Base-by-base conservation (phyloP, 352 stramenopile genomes). In the Achlya hypogyna region DNA sequence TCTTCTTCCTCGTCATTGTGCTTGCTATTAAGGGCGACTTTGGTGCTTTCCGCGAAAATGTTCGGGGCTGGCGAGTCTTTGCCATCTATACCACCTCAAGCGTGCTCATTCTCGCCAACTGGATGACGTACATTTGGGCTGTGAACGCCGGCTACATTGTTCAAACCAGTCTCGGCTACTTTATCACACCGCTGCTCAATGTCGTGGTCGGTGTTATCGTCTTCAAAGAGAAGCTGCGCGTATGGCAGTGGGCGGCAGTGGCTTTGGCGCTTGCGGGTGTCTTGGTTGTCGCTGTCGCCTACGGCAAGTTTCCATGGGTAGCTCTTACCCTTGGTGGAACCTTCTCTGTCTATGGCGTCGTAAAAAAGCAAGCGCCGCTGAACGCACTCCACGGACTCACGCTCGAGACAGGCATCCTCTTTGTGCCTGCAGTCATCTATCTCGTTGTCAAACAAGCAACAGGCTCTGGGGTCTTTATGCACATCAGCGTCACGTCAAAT, bases 331-430 rank as follows among this genome's bases (percentile, higher is more conserved):
- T 63, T 10, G 20, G 32, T 3, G 51, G 16, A 6, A 51, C 54
- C 20, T 31, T 51, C 43, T 31, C 29, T 9, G 34, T 63, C 31
- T 63, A 63, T 23, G 34, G 54, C 40, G 29, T 63, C 54, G 20
- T 63, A 32, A 63, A 63, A 23, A 63, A 63, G 34, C 43, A 63
- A 51, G 54, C 54, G 12, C 43, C 54, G 34, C 54, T 63, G 14
- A 14, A 12, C 9, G 20, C 54, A 0, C 35, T 63, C 29, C 27
- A 63, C 20, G 54, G 54, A 5, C 22, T 63, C 5, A 29, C 45
- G 34, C 8, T 63, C 8, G 54, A 63, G 29, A 63, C 54, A 20
- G 54, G 54, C 34, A 34, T 34, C 9, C 35, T 63, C 29, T 63
- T 63, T 32, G 0, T 63, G 10, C 54, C 54, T 10, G 29, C 54